These are phyloP conservation scores for Globisporangium lucens DNA, from an alignment of 352 stramenopile species.

Conservation along the genomic window DNA sequence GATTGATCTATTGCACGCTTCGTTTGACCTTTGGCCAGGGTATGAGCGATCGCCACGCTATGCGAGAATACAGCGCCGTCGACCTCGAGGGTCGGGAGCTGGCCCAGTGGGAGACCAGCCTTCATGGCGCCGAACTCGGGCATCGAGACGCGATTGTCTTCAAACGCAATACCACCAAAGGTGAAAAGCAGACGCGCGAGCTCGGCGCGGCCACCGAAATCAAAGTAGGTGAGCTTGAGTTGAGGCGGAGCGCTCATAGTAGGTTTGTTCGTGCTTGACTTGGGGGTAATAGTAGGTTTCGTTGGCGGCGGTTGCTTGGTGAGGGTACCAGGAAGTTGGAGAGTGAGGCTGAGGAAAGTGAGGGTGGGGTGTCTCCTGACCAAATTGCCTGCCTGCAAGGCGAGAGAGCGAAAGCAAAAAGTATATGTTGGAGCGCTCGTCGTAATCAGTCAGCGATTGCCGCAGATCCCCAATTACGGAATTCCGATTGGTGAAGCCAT, in stretches of 20 bases:
- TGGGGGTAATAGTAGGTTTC: background rate
- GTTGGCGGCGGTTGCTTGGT: background rate
- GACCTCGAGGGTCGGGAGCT: conserved; percentile 26
- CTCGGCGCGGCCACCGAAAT: conserved; percentile 46
- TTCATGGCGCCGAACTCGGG: conserved; percentile 17
- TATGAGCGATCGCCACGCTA: conserved; percentile 27
- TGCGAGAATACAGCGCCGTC: conserved; percentile 21
- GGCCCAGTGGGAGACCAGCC: conserved; percentile 20
- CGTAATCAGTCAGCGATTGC: background rate
- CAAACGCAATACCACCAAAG: conserved; percentile 26
- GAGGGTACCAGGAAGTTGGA: background rate
- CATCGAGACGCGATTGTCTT: conserved; percentile 19
- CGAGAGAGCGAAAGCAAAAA: background rate
- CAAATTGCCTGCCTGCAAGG: background rate
- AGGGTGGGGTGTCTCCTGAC: too few relatives aligned
- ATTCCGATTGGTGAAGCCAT: too few relatives aligned
- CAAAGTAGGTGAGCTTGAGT: conserved; percentile 77
- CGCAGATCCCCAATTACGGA: background rate
- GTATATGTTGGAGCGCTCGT: background rate
- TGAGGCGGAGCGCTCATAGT: conserved; percentile 15
- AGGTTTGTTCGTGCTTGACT: background rate
- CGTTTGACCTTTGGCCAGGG: too few relatives aligned
- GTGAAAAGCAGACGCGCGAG: conserved; percentile 49
- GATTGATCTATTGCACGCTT: too few relatives aligned
- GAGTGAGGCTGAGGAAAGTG: background rate